phyloP scores from a whole-genome alignment of 208 protist species.

The Wallacemonas sp. region DNA sequence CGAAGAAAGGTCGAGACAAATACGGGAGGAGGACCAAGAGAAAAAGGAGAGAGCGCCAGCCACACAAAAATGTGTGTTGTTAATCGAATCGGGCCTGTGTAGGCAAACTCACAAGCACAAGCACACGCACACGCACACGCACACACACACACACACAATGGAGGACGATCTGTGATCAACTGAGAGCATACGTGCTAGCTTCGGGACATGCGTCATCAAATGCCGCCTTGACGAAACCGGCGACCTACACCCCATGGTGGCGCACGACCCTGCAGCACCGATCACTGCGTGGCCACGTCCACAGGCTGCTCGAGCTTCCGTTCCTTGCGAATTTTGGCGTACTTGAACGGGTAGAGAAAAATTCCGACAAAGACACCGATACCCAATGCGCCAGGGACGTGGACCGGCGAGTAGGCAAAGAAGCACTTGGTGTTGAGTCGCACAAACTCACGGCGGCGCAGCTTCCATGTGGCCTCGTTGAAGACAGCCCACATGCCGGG shows the following conservation, averaged over 20 bases:
- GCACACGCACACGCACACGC: too few relatives aligned
- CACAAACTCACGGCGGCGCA: conserved; percentile 47
- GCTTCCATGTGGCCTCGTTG: conserved; percentile 60
- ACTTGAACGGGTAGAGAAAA: conserved; percentile 63
- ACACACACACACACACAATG: too few relatives aligned
- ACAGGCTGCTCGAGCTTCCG: neutral
- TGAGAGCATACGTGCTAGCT: too few relatives aligned
- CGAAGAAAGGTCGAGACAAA: neutral
- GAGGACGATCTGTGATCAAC: too few relatives aligned
- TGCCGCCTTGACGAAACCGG: too few relatives aligned
- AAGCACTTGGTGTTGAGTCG: conserved; percentile 68
- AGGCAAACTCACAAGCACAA: neutral
- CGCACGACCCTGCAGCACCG: too few relatives aligned
- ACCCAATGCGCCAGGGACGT: conserved; percentile 44
- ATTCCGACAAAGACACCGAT: conserved; percentile 42
- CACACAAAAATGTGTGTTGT: neutral
- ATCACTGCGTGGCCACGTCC: too few relatives aligned
- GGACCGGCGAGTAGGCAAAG: conserved; percentile 48
- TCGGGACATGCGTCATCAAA: too few relatives aligned
- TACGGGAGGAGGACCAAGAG: too few relatives aligned
- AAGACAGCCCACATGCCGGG: conserved; percentile 67
- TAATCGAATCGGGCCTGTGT: neutral
- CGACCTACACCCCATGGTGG: too few relatives aligned
- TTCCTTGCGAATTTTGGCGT: conserved; percentile 33
- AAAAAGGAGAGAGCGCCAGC: neutral